phyloP scores from a whole-genome alignment of 2,329 filamentous ascomycete genomes.

The Endoconidiophora polonica region DNA sequence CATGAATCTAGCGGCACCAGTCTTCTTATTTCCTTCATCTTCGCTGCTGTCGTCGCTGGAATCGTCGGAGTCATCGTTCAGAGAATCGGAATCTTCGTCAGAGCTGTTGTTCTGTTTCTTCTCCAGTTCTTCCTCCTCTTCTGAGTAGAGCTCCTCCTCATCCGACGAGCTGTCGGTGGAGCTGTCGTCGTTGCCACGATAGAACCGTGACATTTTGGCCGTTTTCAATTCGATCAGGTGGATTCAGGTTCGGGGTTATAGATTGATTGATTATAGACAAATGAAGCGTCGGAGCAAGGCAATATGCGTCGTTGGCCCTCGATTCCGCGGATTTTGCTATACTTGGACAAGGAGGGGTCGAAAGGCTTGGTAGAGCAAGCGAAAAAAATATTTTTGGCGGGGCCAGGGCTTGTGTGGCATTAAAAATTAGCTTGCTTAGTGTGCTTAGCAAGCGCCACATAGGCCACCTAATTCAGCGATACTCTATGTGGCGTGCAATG shows the following conservation, averaged over 20 bases:
- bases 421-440: slow-evolving; percentile 9
- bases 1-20: slow-evolving; percentile 72
- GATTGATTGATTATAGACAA: background rate
- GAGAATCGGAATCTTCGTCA: slow-evolving; percentile 33
- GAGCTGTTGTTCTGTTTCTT: slow-evolving; percentile 32
- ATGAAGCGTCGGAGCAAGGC: slow-evolving; percentile 11
- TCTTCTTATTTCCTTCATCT: slow-evolving; percentile 47
- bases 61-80: slow-evolving; percentile 29
- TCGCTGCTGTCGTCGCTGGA: slow-evolving; percentile 42
- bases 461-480: background rate
- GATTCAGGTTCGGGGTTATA: background rate
- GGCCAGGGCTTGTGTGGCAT: slow-evolving; percentile 14
- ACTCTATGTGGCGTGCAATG: background rate
- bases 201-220: slow-evolving; percentile 75
- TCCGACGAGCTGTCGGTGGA: slow-evolving; percentile 91
- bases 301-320: slow-evolving; percentile 11
- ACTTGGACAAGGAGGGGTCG: slow-evolving; percentile 12
- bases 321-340: slow-evolving; percentile 11
- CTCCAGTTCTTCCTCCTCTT: slow-evolving; percentile 45
- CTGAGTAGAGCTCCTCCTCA: slow-evolving; percentile 85
- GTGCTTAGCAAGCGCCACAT: slow-evolving; percentile 1
- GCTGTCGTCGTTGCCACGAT: slow-evolving; percentile 82
- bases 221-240: slow-evolving; percentile 1
- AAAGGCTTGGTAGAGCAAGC: slow-evolving; percentile 9
- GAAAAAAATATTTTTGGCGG: slow-evolving; percentile 13